Evolutionary conservation across 192 early-diverging fungal species (phyloP).

Genomic region (Entrophospora sp.): DNA sequence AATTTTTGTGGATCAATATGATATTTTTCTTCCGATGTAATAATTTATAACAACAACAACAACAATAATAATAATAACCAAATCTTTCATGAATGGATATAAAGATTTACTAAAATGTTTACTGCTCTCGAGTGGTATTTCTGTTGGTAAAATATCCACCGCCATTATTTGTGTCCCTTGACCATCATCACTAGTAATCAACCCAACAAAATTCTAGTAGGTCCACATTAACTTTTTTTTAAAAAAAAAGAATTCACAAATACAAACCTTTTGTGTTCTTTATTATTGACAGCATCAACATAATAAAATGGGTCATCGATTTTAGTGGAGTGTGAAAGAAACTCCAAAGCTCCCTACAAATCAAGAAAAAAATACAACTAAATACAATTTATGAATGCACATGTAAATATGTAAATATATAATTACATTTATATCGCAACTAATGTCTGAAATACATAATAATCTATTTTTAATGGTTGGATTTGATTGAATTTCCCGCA

Average conservation of each 20-base stretch:
- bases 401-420: background rate
- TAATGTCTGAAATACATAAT: constrained; percentile 84
- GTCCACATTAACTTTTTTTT: constrained; percentile 18
- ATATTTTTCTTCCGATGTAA: no score
- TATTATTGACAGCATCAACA: constrained; percentile 69
- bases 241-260: background rate
- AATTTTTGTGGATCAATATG: constrained; percentile 1
- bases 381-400: background rate
- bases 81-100: constrained; percentile 69
- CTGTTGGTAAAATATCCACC: constrained; percentile 94
- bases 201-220: no score
- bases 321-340: constrained; percentile 79
- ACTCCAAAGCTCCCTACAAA: constrained; percentile 81
- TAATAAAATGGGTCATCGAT: constrained; percentile 91
- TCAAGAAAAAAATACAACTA: background rate
- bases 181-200: constrained; percentile 56
- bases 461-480: constrained; percentile 60
- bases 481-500: constrained; percentile 57
- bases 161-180: constrained; percentile 94
- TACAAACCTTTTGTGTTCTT: constrained; percentile 59
- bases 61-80: constrained; percentile 42
- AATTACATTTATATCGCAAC: constrained; percentile 80
- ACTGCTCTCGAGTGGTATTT: constrained; percentile 91
- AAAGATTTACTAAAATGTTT: constrained; percentile 84
- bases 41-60: no score